phyloP scores from a whole-genome alignment of 2,329 filamentous ascomycete species.

The Albophoma yamanashiensis region DNA sequence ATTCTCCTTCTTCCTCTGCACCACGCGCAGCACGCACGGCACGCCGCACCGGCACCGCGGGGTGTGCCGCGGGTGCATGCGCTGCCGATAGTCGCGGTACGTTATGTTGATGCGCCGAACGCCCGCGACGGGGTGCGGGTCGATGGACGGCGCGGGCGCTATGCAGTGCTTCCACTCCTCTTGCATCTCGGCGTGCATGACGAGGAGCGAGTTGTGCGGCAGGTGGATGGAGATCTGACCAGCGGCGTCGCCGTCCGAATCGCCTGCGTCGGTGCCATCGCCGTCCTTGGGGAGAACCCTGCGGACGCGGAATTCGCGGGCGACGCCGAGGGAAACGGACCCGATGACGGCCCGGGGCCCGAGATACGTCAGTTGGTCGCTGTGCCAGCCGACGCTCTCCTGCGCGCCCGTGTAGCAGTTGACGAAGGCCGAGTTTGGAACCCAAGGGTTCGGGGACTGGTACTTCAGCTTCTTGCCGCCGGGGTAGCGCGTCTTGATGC shows the following conservation, averaged over 20 bases:
- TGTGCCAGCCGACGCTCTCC: constrained; percentile 84
- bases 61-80: constrained; percentile 66
- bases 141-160: constrained; percentile 61
- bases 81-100: constrained; percentile 74
- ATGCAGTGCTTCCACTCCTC: constrained; percentile 94
- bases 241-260: constrained; percentile 48
- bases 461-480: constrained; percentile 62
- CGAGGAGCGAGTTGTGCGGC: constrained; percentile 82
- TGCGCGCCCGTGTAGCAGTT: constrained; percentile 82
- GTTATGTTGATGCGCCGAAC: constrained; percentile 86
- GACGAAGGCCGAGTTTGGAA: constrained; percentile 82
- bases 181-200: constrained; percentile 98
- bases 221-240: constrained; percentile 90
- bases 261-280: constrained; percentile 23
- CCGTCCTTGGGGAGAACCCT: constrained; percentile 54
- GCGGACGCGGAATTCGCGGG: constrained; percentile 85
- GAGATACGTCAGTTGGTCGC: constrained; percentile 86
- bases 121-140: constrained; percentile 73
- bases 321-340: constrained; percentile 80
- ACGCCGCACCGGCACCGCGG: constrained; percentile 69
- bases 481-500: constrained; percentile 60
- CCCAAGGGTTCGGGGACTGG: constrained; percentile 65
- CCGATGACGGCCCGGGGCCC: constrained; percentile 84
- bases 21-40: constrained; percentile 60
- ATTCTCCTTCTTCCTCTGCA: constrained; percentile 67